These are phyloP conservation scores for Protomyces gravidus DNA, from an alignment of 1,139 yeast genomes.

Conservation along the genomic window DNA sequence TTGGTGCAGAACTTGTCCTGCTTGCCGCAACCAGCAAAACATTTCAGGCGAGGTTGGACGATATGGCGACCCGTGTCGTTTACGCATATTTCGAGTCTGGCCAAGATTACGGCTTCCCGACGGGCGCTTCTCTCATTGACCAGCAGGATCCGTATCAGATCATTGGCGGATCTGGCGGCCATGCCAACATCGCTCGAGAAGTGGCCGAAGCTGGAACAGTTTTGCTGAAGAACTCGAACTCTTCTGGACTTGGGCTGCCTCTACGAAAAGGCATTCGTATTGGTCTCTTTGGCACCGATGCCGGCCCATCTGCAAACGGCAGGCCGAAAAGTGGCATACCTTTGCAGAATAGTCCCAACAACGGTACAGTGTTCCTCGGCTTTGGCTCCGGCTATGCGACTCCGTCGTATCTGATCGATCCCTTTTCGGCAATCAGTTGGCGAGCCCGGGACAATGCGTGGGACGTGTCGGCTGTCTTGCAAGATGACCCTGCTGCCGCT, in stretches of 20 bases:
- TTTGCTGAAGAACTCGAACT: conserved; percentile 51
- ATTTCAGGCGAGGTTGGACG: conserved; percentile 54
- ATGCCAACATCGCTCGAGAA: conserved; percentile 46
- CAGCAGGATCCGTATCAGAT: conserved; percentile 49
- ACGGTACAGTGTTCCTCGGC: conserved; percentile 35
- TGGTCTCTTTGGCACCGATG: conserved; percentile 45
- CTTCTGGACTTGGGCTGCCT: conserved; percentile 49
- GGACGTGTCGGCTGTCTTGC: conserved; percentile 35
- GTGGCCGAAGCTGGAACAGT: conserved; percentile 54
- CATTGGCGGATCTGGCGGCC: conserved; percentile 49
- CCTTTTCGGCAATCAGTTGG: conserved; percentile 42
- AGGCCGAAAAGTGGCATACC: not conserved
- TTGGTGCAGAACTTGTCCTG: conserved; percentile 56
- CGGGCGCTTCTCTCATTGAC: not conserved
- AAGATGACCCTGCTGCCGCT: conserved; percentile 38
- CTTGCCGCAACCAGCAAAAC: conserved; percentile 55
- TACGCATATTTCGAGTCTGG: conserved; percentile 51
- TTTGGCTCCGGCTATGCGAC: conserved; percentile 51
- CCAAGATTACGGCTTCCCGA: conserved; percentile 18
- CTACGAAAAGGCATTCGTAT: conserved; percentile 47
- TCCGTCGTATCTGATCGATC: conserved; percentile 55
- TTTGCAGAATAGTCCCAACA: conserved; percentile 38
- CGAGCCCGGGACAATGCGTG: conserved; percentile 32
- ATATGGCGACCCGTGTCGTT: conserved; percentile 58
- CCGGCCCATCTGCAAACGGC: conserved; percentile 41